Evolutionary conservation across 139 green algal species (phyloP), one percentile per base, ranked within the genome.

Genomic region (Zygnema circumcarinatum): DNA sequence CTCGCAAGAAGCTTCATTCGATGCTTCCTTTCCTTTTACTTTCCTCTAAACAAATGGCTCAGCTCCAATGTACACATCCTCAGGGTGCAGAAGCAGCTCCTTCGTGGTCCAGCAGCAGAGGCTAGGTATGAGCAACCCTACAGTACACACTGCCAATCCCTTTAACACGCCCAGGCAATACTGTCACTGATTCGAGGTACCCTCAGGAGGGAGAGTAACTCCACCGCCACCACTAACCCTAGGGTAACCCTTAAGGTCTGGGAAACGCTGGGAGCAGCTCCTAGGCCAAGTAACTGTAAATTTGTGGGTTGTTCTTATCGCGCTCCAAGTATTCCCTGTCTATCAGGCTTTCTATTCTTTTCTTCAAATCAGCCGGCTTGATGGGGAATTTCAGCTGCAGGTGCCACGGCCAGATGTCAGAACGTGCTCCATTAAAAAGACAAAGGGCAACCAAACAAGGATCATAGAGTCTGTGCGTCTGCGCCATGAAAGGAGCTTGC

Each of bases 321-420:
- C 92, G 42, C 81, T 94, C 96, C 52, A 99, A 76, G 91, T 98
- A 99, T 93, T 99, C 97, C 0, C 97, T 91, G 87, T 99, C 97
- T 78, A 99, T 99, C 38, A 99, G 93, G 32, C 87, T 95, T 92
- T 99, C 97, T 32, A 99, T 98, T 22, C 97, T 93, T 90, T 98
- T 98, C 92, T 99, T 99, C 2, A 99, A 93, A 82, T 99, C 97
- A 0, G 91, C 53, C 7, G 88, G 90, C 79, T 94, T 93, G 67
- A 98, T 93, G n/a, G 95, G 94, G 88, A 99, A 99, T 87, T 96
- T 96, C 68, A 99, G 92, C 94, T 99, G 96, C 68, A 86, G n/a
- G 7, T 25, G 16, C 7, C 7, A 62, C 16, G 33, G 7, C 7
- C 47, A 62, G 47, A 41, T 56, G 16, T 56, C 16, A 3, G 38